Evolutionary conservation across 1,139 yeast species (phyloP).

Genomic region (Magnusiomyces sp.): DNA sequence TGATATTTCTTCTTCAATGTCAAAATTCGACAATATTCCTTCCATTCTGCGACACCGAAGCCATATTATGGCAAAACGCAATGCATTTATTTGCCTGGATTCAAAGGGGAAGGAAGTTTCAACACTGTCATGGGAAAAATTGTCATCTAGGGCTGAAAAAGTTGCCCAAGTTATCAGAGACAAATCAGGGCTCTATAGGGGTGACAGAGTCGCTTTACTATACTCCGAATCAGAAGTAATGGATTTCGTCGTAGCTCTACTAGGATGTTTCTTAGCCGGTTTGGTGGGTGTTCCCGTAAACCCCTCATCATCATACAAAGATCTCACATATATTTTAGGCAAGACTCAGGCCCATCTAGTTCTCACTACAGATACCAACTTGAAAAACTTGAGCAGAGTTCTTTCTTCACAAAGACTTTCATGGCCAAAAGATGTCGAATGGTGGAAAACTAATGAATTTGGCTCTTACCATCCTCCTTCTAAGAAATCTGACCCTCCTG

Average conservation of each 20-base stretch:
- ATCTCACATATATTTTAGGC: constrained; percentile 62
- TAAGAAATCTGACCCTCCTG: constrained; percentile 54
- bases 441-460: constrained; percentile 85
- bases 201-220: constrained; percentile 75
- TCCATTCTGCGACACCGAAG: constrained; percentile 70
- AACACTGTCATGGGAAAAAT: constrained; percentile 81
- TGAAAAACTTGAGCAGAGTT: constrained; percentile 58
- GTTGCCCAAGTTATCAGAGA: constrained; percentile 82
- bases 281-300: constrained; percentile 91
- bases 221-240: constrained; percentile 79
- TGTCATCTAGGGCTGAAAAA: constrained; percentile 74
- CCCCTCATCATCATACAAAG: constrained; percentile 57
- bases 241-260: constrained; percentile 76
- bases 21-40: constrained; percentile 52
- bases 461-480: constrained; percentile 59
- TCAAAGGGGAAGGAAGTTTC: constrained; percentile 71
- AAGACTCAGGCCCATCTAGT: constrained; percentile 72
- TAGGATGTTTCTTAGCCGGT: constrained; percentile 91
- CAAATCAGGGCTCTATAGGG: constrained; percentile 61
- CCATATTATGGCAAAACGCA: constrained; percentile 51
- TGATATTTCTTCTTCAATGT: constrained; percentile 28
- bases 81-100: constrained; percentile 68
- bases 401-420: constrained; percentile 38
- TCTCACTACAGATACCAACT: constrained; percentile 70
- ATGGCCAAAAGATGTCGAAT: constrained; percentile 54